Conservation (phyloP, 2,329 filamentous ascomycete genomes). For the Waltergamsia citrina region DNA sequence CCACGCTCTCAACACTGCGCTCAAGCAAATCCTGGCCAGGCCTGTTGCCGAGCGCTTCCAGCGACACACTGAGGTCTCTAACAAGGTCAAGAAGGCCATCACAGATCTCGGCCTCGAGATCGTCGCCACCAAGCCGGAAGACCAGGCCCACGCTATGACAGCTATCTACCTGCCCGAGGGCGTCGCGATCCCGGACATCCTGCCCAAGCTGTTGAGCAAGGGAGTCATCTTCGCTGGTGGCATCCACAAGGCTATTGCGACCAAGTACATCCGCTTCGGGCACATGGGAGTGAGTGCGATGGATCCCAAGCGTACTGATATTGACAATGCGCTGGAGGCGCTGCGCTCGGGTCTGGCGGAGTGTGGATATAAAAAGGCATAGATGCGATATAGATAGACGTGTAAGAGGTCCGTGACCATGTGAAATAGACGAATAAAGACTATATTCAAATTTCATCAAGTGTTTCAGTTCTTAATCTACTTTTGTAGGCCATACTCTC, state of each 20-base stretch:
- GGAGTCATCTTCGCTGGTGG: conserved; percentile 92
- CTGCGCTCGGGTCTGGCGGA: conserved; percentile 67
- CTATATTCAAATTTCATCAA: no score
- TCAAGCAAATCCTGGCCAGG: conserved; percentile 75
- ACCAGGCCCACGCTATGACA: conserved; percentile 97
- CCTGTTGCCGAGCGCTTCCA: conserved; percentile 78
- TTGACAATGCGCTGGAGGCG: conserved; percentile 74
- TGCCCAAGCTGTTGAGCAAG: conserved; percentile 77
- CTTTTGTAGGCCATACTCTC: no score
- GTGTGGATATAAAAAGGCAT: conserved; percentile 51
- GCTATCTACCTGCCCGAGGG: conserved; percentile 90
- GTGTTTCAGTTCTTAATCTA: no score
- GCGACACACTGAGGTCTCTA: conserved; percentile 67
- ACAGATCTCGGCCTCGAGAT: conserved; percentile 77
- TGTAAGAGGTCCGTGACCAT: no score
- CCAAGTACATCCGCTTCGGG: conserved; percentile 90
- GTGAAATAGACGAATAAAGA: neutral
- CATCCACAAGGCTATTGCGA: conserved; percentile 88
- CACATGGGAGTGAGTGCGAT: conserved; percentile 93
- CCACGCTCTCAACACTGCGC: conserved; percentile 81
- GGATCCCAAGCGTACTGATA: conserved; percentile 68
- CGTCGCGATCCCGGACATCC: conserved; percentile 68
- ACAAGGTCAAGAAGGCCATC: conserved; percentile 79
- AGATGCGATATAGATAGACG: conserved; percentile 1
- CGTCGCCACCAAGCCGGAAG: conserved; percentile 73